Evolutionary conservation across 305 asterid genomes (phyloP).

Genomic region (Coffea humblotiana): DNA sequence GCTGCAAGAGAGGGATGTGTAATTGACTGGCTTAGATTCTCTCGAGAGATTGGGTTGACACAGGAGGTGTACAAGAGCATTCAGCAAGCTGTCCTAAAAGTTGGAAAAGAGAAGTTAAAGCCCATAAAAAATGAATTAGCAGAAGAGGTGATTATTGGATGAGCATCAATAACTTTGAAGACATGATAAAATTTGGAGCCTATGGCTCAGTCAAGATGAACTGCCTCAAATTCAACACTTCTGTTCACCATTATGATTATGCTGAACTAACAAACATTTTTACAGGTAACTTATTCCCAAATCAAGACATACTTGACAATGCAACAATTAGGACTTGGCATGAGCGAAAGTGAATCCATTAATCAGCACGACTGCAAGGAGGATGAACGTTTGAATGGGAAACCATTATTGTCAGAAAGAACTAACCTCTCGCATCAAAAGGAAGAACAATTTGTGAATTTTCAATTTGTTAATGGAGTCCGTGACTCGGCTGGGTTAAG

Average conservation of each 20-base stretch:
- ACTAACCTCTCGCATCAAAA: slow-evolving; percentile 15
- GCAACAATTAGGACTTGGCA: slow-evolving; percentile 58
- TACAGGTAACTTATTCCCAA: slow-evolving; percentile 70
- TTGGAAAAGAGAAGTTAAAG: slow-evolving; percentile 78
- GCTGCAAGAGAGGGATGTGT: slow-evolving; percentile 74
- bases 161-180: not conserved
- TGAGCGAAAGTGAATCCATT: slow-evolving; percentile 29
- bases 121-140: slow-evolving; percentile 87
- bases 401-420: slow-evolving; percentile 23
- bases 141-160: slow-evolving; percentile 60
- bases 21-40: slow-evolving; percentile 74
- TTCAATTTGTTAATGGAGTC: slow-evolving; percentile 19
- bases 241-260: not conserved
- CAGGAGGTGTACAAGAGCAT: slow-evolving; percentile 45
- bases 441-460: slow-evolving; percentile 16
- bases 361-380: slow-evolving; percentile 28
- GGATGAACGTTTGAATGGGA: slow-evolving; percentile 32
- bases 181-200: not conserved
- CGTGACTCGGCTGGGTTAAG: slow-evolving; percentile 16
- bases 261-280: not conserved
- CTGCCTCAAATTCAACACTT: slow-evolving; percentile 5
- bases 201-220: not conserved
- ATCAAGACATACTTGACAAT: slow-evolving; percentile 58
- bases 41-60: slow-evolving; percentile 64
- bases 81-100: slow-evolving; percentile 54